phyloP scores from a whole-genome alignment of 345 rosid species.

The Sapria himalayana region DNA sequence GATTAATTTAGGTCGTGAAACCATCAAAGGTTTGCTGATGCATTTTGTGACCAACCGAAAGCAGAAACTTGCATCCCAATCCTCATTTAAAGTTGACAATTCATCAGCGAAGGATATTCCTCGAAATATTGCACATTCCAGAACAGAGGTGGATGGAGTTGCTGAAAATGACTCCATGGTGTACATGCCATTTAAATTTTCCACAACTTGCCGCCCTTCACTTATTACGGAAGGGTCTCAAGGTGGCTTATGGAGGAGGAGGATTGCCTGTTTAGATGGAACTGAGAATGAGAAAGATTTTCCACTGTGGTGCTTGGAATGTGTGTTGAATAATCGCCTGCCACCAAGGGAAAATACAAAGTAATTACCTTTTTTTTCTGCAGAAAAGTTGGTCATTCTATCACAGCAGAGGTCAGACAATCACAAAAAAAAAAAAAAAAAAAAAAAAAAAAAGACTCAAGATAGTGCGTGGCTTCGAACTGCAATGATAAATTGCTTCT shows the following conservation, averaged over 20 bases:
- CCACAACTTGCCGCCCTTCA: slow-evolving; percentile 67
- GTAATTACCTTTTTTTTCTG: slow-evolving; percentile 20
- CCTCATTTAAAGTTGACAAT: slow-evolving; percentile 51
- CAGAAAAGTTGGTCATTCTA: no score
- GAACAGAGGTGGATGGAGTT: slow-evolving; percentile 44
- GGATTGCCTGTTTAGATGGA: slow-evolving; percentile 69
- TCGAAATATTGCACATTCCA: slow-evolving; percentile 38
- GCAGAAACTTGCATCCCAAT: slow-evolving; percentile 48
- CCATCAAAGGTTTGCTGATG: slow-evolving; percentile 79
- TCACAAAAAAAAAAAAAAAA: no score
- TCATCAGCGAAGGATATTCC: slow-evolving; percentile 41
- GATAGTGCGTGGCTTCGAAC: no score
- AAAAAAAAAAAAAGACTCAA: no score
- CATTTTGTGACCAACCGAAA: slow-evolving; percentile 79
- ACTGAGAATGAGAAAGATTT: slow-evolving; percentile 89
- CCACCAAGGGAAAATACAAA: slow-evolving; percentile 87
- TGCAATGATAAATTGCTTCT: no score
- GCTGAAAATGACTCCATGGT: slow-evolving; percentile 60
- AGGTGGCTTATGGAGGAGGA: slow-evolving; percentile 98
- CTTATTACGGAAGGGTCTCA: slow-evolving; percentile 91
- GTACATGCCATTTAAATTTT: slow-evolving; percentile 84
- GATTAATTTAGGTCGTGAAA: slow-evolving; percentile 96
- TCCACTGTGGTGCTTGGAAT: slow-evolving; percentile 92
- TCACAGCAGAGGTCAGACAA: no score
- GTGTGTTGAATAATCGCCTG: slow-evolving; percentile 68